phyloP scores from a whole-genome alignment of 2,329 filamentous ascomycete genomes.

The Hysterium pulicare region DNA sequence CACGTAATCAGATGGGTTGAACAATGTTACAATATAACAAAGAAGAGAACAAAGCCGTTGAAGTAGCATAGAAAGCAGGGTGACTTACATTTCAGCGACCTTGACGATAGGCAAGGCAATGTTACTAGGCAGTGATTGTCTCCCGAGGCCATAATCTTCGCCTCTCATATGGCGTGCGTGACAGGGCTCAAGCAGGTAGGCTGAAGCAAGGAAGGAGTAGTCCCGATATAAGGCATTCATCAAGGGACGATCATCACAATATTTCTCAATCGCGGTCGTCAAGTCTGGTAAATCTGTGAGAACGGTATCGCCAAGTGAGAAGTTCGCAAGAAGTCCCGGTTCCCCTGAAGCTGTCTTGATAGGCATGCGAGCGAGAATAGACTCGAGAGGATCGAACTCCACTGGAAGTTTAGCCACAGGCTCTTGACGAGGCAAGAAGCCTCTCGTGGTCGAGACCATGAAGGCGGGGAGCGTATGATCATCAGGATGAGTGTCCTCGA shows the following conservation, averaged over 20 bases:
- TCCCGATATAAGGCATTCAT: slow-evolving; percentile 88
- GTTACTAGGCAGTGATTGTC: slow-evolving; percentile 67
- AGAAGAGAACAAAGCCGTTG: background rate
- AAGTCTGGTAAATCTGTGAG: slow-evolving; percentile 73
- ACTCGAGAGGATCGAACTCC: slow-evolving; percentile 70
- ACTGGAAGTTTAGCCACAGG: slow-evolving; percentile 58
- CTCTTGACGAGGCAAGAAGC: slow-evolving; percentile 65
- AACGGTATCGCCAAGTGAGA: slow-evolving; percentile 72
- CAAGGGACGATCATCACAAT: slow-evolving; percentile 67
- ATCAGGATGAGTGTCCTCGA: slow-evolving; percentile 60
- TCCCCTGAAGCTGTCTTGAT: slow-evolving; percentile 70
- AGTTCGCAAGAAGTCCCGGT: slow-evolving; percentile 73
- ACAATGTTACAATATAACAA: slow-evolving; percentile 1
- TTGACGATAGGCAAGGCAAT: slow-evolving; percentile 79
- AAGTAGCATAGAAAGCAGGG: background rate
- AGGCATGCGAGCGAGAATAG: slow-evolving; percentile 72
- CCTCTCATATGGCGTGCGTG: slow-evolving; percentile 68
- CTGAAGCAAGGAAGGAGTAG: slow-evolving; percentile 86
- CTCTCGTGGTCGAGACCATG: slow-evolving; percentile 72
- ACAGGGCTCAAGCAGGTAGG: slow-evolving; percentile 88
- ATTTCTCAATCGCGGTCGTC: slow-evolving; percentile 67
- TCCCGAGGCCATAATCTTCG: slow-evolving; percentile 72
- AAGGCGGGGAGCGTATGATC: slow-evolving; percentile 67
- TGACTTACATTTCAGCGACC: slow-evolving; percentile 80
- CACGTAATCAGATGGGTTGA: slow-evolving; percentile 17